These are phyloP conservation scores for Nemania serpens DNA, from an alignment of 2,329 filamentous ascomycete species.

Conservation along the genomic window DNA sequence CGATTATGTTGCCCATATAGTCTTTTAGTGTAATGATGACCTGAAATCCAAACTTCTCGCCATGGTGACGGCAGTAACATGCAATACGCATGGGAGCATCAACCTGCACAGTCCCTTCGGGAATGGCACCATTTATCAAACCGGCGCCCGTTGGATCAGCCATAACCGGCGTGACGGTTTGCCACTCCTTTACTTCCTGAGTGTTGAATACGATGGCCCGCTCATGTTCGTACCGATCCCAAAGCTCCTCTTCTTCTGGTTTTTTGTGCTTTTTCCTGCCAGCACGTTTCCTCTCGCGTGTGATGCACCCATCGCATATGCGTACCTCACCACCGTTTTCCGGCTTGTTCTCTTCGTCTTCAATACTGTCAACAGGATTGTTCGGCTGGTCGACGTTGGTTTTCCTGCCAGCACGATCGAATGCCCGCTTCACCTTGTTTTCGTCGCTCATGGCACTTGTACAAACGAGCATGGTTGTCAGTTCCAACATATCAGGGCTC, in stretches of 20 bases:
- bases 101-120: constrained; percentile 72
- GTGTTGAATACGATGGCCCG: constrained; percentile 92
- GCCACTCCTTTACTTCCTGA: constrained; percentile 83
- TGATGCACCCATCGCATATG: constrained; percentile 91
- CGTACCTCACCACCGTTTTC: constrained; percentile 91
- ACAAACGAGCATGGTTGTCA: constrained; percentile 83
- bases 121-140: constrained; percentile 50
- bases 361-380: constrained; percentile 48
- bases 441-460: constrained; percentile 86
- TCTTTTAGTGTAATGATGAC: constrained; percentile 97
- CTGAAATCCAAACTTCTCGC: constrained; percentile 87
- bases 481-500: constrained; percentile 74
- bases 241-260: constrained; percentile 87
- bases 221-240: constrained; percentile 78
- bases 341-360: constrained; percentile 71
- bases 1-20: constrained; percentile 72
- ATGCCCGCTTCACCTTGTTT: constrained; percentile 67
- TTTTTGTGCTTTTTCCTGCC: constrained; percentile 93
- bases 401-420: constrained; percentile 60
- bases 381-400: constrained; percentile 40
- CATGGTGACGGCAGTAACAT: constrained; percentile 94
- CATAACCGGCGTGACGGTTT: constrained; percentile 60
- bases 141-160: constrained; percentile 51
- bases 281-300: constrained; percentile 86
- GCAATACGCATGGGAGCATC: constrained; percentile 93